These are phyloP conservation scores for Phellinidium pouzarii DNA, from an alignment of 1,284 basidiomycete genomes.

Conservation along the genomic window DNA sequence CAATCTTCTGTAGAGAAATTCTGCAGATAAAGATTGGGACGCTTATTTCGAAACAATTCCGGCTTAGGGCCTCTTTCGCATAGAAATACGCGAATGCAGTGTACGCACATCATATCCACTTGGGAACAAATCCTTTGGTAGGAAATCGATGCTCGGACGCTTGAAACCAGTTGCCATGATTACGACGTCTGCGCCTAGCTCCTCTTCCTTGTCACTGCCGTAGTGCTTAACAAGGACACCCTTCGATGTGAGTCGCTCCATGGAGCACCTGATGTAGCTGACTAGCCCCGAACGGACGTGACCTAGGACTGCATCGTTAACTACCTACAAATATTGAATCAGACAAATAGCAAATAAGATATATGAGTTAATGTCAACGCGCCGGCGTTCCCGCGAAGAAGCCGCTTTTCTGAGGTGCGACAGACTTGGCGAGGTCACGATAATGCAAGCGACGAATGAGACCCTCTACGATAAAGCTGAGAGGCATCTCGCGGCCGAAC, in stretches of 20 bases:
- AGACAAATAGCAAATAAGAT: background rate
- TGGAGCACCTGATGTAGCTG: slow-evolving; percentile 50
- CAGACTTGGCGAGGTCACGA: slow-evolving; percentile 41
- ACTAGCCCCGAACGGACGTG: slow-evolving; percentile 45
- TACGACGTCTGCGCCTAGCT: slow-evolving; percentile 47
- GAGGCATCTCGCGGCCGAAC: slow-evolving; percentile 49
- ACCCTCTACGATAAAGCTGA: slow-evolving; percentile 46
- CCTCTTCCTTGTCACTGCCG: slow-evolving; percentile 28
- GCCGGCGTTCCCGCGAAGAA: slow-evolving; percentile 47
- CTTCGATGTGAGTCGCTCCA: slow-evolving; percentile 35
- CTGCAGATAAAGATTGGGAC: slow-evolving; percentile 56
- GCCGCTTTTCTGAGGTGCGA: slow-evolving; percentile 28
- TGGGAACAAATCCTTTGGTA: slow-evolving; percentile 54
- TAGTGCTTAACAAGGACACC: slow-evolving; percentile 39
- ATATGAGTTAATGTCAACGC: slow-evolving; percentile 6
- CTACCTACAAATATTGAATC: slow-evolving; percentile 32
- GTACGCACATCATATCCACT: slow-evolving; percentile 41
- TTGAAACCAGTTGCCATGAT: slow-evolving; percentile 60
- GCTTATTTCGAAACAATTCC: slow-evolving; percentile 21
- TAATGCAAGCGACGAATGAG: slow-evolving; percentile 48
- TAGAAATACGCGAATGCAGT: background rate
- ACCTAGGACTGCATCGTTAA: slow-evolving; percentile 50
- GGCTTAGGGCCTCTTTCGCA: background rate
- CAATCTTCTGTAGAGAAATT: slow-evolving; percentile 58
- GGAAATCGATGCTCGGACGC: slow-evolving; percentile 48